A percentile compares a stretch with the other conserved stretches of the same genome.
phyloP scores from a whole-genome alignment of 441 rosid species.

The Cnidoscolus chayamansa region DNA sequence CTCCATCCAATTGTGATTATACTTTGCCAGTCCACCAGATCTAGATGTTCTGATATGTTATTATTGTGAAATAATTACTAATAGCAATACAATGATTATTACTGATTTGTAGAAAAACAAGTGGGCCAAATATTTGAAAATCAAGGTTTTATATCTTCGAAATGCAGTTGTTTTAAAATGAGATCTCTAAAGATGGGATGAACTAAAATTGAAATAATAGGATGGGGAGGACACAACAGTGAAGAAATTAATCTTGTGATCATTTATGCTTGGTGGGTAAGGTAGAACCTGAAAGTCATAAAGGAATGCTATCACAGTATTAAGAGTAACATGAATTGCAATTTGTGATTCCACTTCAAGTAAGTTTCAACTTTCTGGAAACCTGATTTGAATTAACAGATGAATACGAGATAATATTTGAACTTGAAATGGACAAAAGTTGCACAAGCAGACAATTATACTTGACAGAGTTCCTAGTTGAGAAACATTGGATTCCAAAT shows the following conservation, averaged over 20 bases:
- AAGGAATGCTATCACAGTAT: not conserved
- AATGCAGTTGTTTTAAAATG: not conserved
- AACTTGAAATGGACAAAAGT: not conserved
- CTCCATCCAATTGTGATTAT: not conserved
- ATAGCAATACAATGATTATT: not conserved
- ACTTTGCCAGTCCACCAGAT: not conserved
- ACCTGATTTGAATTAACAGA: not conserved
- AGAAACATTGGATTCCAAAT: slow-evolving; percentile 34
- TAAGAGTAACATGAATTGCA: not conserved
- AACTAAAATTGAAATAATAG: not conserved
- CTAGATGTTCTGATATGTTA: not conserved
- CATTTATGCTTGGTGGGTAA: not conserved
- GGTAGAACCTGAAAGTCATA: slow-evolving; percentile 7
- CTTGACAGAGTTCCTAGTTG: not conserved
- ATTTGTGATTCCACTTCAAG: not conserved
- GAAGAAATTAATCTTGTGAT: slow-evolving; percentile 15
- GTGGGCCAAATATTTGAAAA: not conserved
- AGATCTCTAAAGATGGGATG: not conserved
- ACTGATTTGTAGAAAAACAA: not conserved
- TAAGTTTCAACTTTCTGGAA: not conserved
- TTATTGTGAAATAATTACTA: not conserved
- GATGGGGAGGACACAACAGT: not conserved
- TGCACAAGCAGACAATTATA: not conserved
- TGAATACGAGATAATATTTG: not conserved
- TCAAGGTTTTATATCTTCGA: not conserved